A percentile compares a stretch with the other conserved stretches of the same genome.
Evolutionary conservation across 2,329 filamentous ascomycete species (phyloP).

Genomic region (Colletotrichum costaricense): DNA sequence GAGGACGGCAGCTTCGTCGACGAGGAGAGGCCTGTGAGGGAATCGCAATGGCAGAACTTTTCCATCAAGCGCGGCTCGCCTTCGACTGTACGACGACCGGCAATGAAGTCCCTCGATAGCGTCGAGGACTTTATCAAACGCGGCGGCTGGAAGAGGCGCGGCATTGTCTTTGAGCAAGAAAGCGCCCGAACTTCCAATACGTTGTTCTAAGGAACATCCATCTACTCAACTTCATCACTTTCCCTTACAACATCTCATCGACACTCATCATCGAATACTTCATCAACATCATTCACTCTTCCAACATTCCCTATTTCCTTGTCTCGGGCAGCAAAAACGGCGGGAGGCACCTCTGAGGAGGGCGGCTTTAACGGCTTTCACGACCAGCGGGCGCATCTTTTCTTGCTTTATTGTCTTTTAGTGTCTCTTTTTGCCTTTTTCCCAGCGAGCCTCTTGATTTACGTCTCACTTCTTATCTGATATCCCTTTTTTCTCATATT

Average conservation of each 20-base stretch:
- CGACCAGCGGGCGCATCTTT: constrained; percentile 5
- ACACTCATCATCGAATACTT: background rate
- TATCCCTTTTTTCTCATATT: background rate
- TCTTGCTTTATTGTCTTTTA: background rate
- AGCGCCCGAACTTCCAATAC: constrained; percentile 39
- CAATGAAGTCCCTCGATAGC: constrained; percentile 47
- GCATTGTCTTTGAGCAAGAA: constrained; percentile 52
- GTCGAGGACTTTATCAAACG: constrained; percentile 56
- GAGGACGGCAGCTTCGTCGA: constrained; percentile 30
- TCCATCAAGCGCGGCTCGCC: constrained; percentile 44
- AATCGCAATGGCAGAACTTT: constrained; percentile 44
- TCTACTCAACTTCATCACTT: background rate
- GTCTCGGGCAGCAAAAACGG: constrained; percentile 1
- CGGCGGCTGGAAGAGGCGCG: constrained; percentile 56
- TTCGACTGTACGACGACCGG: constrained; percentile 44
- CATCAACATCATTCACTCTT: background rate
- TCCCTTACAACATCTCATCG: background rate
- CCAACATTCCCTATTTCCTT: background rate
- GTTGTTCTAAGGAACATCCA: constrained; percentile 29
- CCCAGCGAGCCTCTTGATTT: background rate
- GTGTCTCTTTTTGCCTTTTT: background rate
- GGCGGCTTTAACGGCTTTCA: constrained; percentile 2
- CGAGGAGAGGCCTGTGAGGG: constrained; percentile 26
- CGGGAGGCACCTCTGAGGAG: background rate
- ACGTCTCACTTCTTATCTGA: background rate